Conservation (phyloP, 768 basidiomycete species). For the Hortiboletus campestris region DNA sequence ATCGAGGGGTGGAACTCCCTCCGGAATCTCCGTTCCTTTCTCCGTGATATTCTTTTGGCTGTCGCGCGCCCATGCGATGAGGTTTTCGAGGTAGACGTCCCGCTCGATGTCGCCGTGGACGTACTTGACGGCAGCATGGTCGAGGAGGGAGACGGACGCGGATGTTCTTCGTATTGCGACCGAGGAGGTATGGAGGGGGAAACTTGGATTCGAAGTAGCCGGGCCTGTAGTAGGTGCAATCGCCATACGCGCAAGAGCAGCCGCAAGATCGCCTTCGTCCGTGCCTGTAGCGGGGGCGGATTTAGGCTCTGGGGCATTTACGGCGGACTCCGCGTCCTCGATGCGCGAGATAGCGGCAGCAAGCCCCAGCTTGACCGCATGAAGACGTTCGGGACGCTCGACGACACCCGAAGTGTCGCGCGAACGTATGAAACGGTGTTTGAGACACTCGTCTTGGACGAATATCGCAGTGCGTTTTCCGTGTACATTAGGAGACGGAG, state of each 20-base stretch:
- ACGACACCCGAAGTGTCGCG: constrained; percentile 72
- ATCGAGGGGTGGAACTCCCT: constrained; percentile 70
- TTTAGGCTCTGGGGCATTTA: background rate
- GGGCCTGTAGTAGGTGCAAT: constrained; percentile 24
- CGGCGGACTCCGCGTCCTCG: constrained; percentile 36
- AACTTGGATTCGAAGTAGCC: constrained; percentile 1
- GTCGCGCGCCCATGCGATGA: constrained; percentile 57
- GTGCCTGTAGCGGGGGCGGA: constrained; percentile 13
- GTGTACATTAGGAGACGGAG: background rate
- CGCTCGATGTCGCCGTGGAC: constrained; percentile 69
- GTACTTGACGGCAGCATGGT: constrained; percentile 66
- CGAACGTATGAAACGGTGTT: constrained; percentile 77
- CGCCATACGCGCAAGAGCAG: constrained; percentile 46
- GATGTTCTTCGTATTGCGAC: constrained; percentile 52
- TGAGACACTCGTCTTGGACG: constrained; percentile 70
- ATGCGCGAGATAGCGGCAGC: constrained; percentile 76
- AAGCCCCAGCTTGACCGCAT: constrained; percentile 80
- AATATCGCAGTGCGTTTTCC: constrained; percentile 33
- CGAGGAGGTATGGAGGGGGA: constrained; percentile 23
- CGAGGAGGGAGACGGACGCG: constrained; percentile 52
- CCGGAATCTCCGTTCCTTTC: constrained; percentile 75
- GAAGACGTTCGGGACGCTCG: constrained; percentile 88
- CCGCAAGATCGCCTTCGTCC: constrained; percentile 47
- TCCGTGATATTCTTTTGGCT: constrained; percentile 59
- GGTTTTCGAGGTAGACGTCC: constrained; percentile 63